Base-by-base conservation (phyloP, 2,329 filamentous ascomycete species). In the Claviceps fusiformis region DNA sequence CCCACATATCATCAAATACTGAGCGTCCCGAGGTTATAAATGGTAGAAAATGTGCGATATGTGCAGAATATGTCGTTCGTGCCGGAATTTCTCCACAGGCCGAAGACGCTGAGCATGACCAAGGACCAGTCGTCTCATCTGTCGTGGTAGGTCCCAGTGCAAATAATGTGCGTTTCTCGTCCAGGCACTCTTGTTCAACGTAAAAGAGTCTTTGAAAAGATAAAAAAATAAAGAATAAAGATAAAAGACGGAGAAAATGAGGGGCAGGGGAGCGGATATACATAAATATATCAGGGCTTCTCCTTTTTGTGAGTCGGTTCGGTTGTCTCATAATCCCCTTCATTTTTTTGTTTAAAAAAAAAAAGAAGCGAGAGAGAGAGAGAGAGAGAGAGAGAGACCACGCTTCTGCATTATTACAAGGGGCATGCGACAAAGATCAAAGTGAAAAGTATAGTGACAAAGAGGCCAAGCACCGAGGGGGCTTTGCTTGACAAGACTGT, bases 341-440 rank as follows among this genome's bases (percentile, higher is more conserved):
- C 15, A 17, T 6, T 15, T 41, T 41, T 15, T 41, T 41, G 3
- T 17, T 41, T 41, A 3, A 9, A 11, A 15, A 4, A 17, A 41
- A 17, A 7, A 3, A 41, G n/a, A n/a, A n/a, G n/a, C n/a, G n/a
- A n/a, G n/a, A n/a, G n/a, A n/a, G n/a, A n/a, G n/a, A n/a, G n/a
- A n/a, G n/a, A n/a, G n/a, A n/a, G n/a, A n/a, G n/a, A n/a, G n/a
- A n/a, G n/a, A n/a, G n/a, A n/a, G n/a, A n/a, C n/a, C n/a, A n/a
- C n/a, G n/a, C n/a, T n/a, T n/a, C n/a, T n/a, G n/a, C n/a, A n/a
- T n/a, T n/a, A n/a, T 55, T 61, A 67, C 55, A 63, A 57, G 46
- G 62, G 39, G 29, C 53, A 54, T 41, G 13, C 58, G 39, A 60
- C 49, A 7, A 63, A 24, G 17, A 61, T 11, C 13, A 63, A 50